Evolutionary conservation across 768 basidiomycete genomes (phyloP).

Genomic region (Leccinum aurantiacum): DNA sequence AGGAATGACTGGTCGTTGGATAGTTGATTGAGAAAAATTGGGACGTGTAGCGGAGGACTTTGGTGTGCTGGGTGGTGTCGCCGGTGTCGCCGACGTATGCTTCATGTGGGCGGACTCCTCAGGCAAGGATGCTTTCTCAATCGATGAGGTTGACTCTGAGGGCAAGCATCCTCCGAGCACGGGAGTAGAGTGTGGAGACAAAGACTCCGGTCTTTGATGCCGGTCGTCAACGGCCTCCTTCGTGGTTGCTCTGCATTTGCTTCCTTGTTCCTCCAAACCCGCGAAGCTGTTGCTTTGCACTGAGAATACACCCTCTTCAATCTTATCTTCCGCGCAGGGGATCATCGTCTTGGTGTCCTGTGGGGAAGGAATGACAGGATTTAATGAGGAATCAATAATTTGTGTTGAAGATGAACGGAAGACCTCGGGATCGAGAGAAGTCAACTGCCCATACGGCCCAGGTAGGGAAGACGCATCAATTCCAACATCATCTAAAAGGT

Average conservation of each 20-base stretch:
- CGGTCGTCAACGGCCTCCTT: slow-evolving; percentile 13
- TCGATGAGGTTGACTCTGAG: slow-evolving; percentile 17
- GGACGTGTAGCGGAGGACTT: slow-evolving; percentile 12
- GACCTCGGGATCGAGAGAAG: slow-evolving; percentile 1
- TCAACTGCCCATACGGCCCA: slow-evolving; percentile 6
- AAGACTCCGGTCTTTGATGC: slow-evolving; percentile 48
- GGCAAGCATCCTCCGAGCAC: slow-evolving; percentile 40
- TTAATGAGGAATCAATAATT: slow-evolving; percentile 2
- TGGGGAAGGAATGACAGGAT: background rate
- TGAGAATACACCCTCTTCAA: background rate
- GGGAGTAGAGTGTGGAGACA: slow-evolving; percentile 58
- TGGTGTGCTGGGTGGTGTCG: slow-evolving; percentile 21
- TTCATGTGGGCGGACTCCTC: slow-evolving; percentile 7
- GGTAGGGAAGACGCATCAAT: slow-evolving; percentile 2
- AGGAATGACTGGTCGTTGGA: slow-evolving; percentile 30
- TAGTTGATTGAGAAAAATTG: slow-evolving; percentile 17
- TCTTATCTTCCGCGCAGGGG: background rate
- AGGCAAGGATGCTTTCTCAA: slow-evolving; percentile 12
- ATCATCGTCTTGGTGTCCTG: background rate
- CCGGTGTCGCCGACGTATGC: slow-evolving; percentile 19
- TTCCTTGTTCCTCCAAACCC: slow-evolving; percentile 12
- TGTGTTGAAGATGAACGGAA: slow-evolving; percentile 3
- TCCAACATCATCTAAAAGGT: slow-evolving; percentile 5
- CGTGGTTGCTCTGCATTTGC: slow-evolving; percentile 37
- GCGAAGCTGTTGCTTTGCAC: background rate